A percentile compares a stretch with the other conserved stretches of the same genome.
These are phyloP conservation scores for Asterochloris erici DNA, from an alignment of 139 green algal genomes.

Conservation along the genomic window DNA sequence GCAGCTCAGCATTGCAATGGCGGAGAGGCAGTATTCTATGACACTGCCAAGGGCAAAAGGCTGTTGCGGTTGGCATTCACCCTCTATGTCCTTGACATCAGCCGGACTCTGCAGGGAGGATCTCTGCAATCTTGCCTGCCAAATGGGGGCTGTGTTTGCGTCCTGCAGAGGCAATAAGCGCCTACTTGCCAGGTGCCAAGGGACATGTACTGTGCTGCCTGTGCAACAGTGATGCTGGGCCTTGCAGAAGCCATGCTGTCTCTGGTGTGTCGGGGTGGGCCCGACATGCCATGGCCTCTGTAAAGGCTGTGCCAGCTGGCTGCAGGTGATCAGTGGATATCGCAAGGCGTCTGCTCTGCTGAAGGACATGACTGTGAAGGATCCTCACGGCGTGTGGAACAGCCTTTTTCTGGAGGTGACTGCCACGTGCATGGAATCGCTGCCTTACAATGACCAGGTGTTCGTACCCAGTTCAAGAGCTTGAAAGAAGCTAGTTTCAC, in stretches of 20 bases:
- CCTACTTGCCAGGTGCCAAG: neutral
- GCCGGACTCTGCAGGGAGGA: too few species aligned
- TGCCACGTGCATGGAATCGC: neutral
- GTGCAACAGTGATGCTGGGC: neutral
- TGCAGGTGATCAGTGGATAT: constrained; percentile 41
- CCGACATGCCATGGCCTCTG: neutral
- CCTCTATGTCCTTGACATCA: too few species aligned
- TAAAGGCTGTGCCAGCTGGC: neutral
- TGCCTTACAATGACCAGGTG: neutral
- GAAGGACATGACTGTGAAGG: constrained; percentile 1
- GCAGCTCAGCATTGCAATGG: neutral
- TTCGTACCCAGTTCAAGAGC: neutral
- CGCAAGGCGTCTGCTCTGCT: constrained; percentile 33
- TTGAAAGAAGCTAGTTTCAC: neutral
- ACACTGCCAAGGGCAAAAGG: neutral
- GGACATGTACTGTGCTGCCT: neutral
- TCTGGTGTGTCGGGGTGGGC: neutral
- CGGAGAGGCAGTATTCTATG: neutral
- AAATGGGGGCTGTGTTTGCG: too few species aligned
- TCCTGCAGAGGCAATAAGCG: neutral
- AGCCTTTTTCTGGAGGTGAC: constrained; percentile 40
- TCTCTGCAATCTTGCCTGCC: too few species aligned
- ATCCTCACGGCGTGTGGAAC: constrained; percentile 28
- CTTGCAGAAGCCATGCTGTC: neutral
- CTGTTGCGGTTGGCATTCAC: too few species aligned